Base-by-base conservation (phyloP, 1,284 basidiomycete genomes). In the Apiotrichum gamsii region DNA sequence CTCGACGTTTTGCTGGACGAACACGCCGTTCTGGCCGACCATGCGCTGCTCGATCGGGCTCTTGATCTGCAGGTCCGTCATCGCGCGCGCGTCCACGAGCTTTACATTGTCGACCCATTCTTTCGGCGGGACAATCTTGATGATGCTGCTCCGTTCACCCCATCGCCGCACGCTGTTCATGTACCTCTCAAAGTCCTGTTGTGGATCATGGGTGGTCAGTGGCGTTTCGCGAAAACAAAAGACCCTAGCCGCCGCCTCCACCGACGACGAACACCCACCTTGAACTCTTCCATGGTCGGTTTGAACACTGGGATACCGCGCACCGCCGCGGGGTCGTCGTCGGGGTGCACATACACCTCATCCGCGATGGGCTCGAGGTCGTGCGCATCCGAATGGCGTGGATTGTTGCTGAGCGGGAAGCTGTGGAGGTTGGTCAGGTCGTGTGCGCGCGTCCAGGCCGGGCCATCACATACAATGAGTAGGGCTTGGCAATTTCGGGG, bases 291-390 rank as follows among this genome's bases (percentile, higher is more conserved):
- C 80, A 90, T 83, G 1, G 85, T 82, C 5, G 91, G 91, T 64
- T 83, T 85, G 78, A 96, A 96, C 14, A 96, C 87, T 14, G 91
- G 91, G 39, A 95, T 91, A 33, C 91, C 91, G 44, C 87, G 82
- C 59, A 82, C 78, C 0, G 87, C 87, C n/a, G 82, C 67, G 11
- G 83, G 85, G 74, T 93, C 90, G 64, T 90, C 87, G 37, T 80
- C 78, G 14, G 89, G 90, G 3, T 39, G 33, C 5, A 51, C 43
- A 24, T 36, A 33, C 11, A 51, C 35, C 18, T 48, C 46, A 34
- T 51, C 48, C 5, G 45, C 43, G 16, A 51, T 39, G 10, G 43
- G 48, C 30, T 51, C 49, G 2, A 49, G 52, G 24, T 54, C 52
- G 14, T 13, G 36, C 33, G 49, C 46, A 9, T 43, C 20, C 21